These are phyloP conservation scores for Rutidosis leptorrhynchoides DNA, from an alignment of 129 eudicot genomes.

Conservation along the genomic window DNA sequence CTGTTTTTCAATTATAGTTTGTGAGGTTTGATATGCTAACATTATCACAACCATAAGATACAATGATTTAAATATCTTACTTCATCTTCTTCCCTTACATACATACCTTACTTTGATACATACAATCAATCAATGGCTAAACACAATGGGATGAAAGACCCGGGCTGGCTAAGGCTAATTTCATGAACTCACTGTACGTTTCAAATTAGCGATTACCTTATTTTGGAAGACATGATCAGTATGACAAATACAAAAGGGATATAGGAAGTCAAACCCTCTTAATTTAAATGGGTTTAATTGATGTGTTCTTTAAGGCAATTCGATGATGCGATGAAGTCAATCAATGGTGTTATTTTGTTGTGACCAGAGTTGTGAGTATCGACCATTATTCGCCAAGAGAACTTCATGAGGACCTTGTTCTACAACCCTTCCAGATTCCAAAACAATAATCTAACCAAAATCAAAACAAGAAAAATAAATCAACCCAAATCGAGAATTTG, in stretches of 20 bases:
- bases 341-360: constrained; percentile 82
- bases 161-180: background rate
- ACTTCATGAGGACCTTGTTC: constrained; percentile 96
- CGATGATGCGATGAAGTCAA: constrained; percentile 40
- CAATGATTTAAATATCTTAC: constrained; percentile 3
- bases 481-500: background rate
- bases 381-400: constrained; percentile 65
- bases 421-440: constrained; percentile 86
- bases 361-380: constrained; percentile 94
- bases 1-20: background rate
- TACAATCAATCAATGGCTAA: constrained; percentile 6
- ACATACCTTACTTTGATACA: constrained; percentile 10
- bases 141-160: constrained; percentile 1
- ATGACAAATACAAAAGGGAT: constrained; percentile 13
- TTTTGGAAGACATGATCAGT: constrained; percentile 8
- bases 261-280: background rate
- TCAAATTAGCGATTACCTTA: constrained; percentile 2
- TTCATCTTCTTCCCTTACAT: background rate
- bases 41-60: background rate
- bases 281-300: background rate
- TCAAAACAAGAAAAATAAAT: background rate
- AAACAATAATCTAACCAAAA: constrained; percentile 64
- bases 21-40: background rate
- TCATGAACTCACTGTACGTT: background rate
- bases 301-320: background rate